phyloP scores from a whole-genome alignment of 1,139 yeast species.

The Spencermartinsiella ligniputridi region DNA sequence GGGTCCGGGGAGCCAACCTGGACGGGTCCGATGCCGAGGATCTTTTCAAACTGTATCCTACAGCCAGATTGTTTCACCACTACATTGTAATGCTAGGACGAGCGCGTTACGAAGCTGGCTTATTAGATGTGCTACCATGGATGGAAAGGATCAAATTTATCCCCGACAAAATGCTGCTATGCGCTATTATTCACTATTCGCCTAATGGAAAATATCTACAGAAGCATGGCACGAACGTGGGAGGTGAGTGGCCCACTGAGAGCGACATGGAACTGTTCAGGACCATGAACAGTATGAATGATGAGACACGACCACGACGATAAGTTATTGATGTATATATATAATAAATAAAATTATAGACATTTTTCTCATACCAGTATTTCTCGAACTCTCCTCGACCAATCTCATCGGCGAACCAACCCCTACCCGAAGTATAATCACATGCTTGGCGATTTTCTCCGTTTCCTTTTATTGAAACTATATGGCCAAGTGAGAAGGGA shows the following conservation, averaged over 20 bases:
- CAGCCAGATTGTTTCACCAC: slow-evolving; percentile 44
- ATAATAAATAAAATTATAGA: too few species aligned
- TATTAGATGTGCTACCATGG: slow-evolving; percentile 51
- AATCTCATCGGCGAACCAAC: too few species aligned
- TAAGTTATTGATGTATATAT: too few species aligned
- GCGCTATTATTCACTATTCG: slow-evolving; percentile 30
- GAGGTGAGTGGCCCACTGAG: slow-evolving; percentile 30
- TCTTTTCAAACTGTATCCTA: slow-evolving; percentile 40
- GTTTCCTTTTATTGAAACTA: too few species aligned
- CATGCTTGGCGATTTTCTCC: too few species aligned
- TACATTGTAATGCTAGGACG: slow-evolving; percentile 50
- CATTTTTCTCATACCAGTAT: too few species aligned
- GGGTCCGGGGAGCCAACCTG: slow-evolving; percentile 30
- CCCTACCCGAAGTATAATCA: too few species aligned
- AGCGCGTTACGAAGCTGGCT: slow-evolving; percentile 47
- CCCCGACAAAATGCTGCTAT: slow-evolving; percentile 38
- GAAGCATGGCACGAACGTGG: slow-evolving; percentile 25
- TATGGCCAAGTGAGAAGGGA: too few species aligned
- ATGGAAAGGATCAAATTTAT: slow-evolving; percentile 51
- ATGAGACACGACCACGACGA: too few species aligned
- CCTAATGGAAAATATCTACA: slow-evolving; percentile 30
- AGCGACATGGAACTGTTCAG: slow-evolving; percentile 20
- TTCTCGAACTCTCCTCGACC: too few species aligned
- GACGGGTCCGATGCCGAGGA: slow-evolving; percentile 31
- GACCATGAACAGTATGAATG: neutral